Evolutionary conservation across 495 filamentous ascomycete species (phyloP).

Genomic region (Xylaria palmicola): DNA sequence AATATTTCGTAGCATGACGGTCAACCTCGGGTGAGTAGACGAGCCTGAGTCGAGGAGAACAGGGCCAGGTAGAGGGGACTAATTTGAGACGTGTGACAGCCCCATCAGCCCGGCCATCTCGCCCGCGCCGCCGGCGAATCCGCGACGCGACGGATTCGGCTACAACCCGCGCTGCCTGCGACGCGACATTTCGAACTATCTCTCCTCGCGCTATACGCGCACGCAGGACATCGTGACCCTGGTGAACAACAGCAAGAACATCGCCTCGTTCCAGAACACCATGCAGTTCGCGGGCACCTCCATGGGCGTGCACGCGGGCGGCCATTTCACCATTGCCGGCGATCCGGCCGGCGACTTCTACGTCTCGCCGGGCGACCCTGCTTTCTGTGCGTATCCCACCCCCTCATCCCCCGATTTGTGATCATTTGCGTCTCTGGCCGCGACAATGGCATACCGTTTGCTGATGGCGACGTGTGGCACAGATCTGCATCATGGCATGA

Average conservation of each 20-base stretch:
- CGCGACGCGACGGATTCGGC: constrained; percentile 37
- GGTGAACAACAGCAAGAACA: constrained; percentile 42
- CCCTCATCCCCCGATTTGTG: neutral
- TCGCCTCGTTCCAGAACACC: constrained; percentile 45
- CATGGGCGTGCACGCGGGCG: constrained; percentile 41
- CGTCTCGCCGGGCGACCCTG: constrained; percentile 63
- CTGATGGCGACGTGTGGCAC: neutral
- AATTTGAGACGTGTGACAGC: neutral
- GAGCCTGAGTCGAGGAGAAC: constrained; percentile 8
- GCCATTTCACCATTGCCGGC: constrained; percentile 43
- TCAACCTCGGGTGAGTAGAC: constrained; percentile 54
- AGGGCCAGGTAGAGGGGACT: neutral
- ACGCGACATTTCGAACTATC: constrained; percentile 59
- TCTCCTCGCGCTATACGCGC: constrained; percentile 46
- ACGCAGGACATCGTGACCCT: constrained; percentile 49
- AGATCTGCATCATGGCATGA: constrained; percentile 60
- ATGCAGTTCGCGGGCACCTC: constrained; percentile 39
- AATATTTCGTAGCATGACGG: constrained; percentile 33
- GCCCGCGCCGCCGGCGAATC: constrained; percentile 37
- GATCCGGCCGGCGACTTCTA: constrained; percentile 50
- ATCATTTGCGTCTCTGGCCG: no score
- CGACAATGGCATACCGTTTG: no score
- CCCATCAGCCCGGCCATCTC: constrained; percentile 29
- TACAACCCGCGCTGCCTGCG: constrained; percentile 63
- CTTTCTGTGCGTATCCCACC: constrained; percentile 48